A percentile compares a stretch with the other conserved stretches of the same genome.
These are phyloP conservation scores for Tuber aestivum DNA, from an alignment of 495 filamentous ascomycete species.

Conservation along the genomic window DNA sequence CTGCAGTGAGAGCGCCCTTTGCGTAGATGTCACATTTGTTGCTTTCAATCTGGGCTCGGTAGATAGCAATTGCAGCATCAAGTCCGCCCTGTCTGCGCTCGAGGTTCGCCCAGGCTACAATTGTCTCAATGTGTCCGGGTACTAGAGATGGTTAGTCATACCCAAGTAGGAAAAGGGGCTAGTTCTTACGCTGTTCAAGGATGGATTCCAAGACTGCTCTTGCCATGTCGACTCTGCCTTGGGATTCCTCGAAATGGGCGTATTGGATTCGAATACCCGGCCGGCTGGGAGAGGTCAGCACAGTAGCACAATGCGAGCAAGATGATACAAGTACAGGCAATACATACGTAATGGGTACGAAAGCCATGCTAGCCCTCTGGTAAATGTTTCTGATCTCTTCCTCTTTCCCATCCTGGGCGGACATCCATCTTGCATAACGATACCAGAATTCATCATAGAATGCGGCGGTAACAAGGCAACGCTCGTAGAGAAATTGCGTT, in stretches of 20 bases:
- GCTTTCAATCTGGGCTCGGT: slow-evolving; percentile 71
- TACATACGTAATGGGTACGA: slow-evolving; percentile 64
- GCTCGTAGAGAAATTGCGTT: slow-evolving; percentile 81
- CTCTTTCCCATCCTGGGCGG: slow-evolving; percentile 68
- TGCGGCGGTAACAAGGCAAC: slow-evolving; percentile 84
- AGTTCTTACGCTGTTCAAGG: slow-evolving; percentile 46
- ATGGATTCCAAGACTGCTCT: slow-evolving; percentile 78
- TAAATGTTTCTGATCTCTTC: slow-evolving; percentile 94
- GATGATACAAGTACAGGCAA: slow-evolving; percentile 23
- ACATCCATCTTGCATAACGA: slow-evolving; percentile 96
- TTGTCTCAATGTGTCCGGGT: slow-evolving; percentile 78
- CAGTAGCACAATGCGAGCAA: background rate
- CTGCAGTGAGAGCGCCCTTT: slow-evolving; percentile 78
- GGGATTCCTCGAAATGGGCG: slow-evolving; percentile 88
- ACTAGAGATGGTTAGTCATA: slow-evolving; percentile 44
- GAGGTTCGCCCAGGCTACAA: slow-evolving; percentile 81
- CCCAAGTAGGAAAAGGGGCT: slow-evolving; percentile 6
- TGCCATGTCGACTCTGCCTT: slow-evolving; percentile 67
- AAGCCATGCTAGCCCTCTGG: slow-evolving; percentile 75
- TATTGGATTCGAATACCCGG: slow-evolving; percentile 81
- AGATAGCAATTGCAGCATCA: slow-evolving; percentile 79
- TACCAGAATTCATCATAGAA: slow-evolving; percentile 98
- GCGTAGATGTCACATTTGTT: slow-evolving; percentile 66
- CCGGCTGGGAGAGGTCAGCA: slow-evolving; percentile 44
- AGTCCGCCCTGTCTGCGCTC: slow-evolving; percentile 77